A percentile compares a stretch with the other conserved stretches of the same genome.
phyloP scores from a whole-genome alignment of 139 green algal genomes.

The Chlamydomonas asymmetrica region DNA sequence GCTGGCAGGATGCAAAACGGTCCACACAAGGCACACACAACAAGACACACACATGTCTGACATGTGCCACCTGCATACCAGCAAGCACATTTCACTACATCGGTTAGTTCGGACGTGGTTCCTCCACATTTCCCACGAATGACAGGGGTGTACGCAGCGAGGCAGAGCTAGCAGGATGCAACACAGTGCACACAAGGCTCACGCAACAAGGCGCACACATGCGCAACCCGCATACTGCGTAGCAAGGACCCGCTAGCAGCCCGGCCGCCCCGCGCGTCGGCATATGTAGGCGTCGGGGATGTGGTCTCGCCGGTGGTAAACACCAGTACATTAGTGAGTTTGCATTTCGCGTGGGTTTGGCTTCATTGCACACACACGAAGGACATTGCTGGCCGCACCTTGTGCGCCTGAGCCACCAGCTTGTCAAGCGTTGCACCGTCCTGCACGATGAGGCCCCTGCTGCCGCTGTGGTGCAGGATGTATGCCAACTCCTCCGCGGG shows the following conservation, averaged over 20 bases:
- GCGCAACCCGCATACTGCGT: too few species aligned
- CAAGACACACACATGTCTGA: background rate
- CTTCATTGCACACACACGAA: background rate
- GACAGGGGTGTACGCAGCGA: too few species aligned
- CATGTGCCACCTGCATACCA: background rate
- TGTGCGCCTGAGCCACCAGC: slow-evolving; percentile 41
- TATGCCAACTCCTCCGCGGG: slow-evolving; percentile 78
- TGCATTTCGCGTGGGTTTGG: background rate
- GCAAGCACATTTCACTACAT: background rate
- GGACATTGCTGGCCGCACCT: slow-evolving; percentile 14
- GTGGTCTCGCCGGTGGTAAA: too few species aligned
- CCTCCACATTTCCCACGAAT: background rate
- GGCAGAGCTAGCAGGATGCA: background rate
- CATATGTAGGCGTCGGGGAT: too few species aligned
- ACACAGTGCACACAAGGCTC: background rate
- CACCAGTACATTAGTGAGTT: too few species aligned
- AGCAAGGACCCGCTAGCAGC: too few species aligned
- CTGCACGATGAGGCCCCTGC: slow-evolving; percentile 71
- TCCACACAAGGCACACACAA: background rate
- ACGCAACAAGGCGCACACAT: background rate
- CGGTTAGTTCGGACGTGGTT: background rate
- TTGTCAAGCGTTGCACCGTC: slow-evolving; percentile 68
- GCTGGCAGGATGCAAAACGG: background rate
- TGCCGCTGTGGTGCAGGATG: slow-evolving; percentile 76
- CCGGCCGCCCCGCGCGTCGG: too few species aligned